Evolutionary conservation across 2,329 filamentous ascomycete genomes (phyloP), one percentile per base, ranked within the genome.

Genomic region (Fusarium sp.): DNA sequence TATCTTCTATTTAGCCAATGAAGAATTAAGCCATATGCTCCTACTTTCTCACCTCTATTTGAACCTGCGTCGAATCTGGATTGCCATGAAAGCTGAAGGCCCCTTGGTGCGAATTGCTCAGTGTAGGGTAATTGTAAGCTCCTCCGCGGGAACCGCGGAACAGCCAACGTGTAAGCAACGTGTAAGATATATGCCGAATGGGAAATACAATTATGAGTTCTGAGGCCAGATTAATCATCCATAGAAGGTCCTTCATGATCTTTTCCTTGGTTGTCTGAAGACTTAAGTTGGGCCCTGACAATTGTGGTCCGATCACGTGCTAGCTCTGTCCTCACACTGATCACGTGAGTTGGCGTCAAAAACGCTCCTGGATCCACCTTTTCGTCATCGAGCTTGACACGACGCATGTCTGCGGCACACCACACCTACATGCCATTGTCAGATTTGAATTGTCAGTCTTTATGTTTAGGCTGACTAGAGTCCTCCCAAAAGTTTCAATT

Each of bases 311-410:
- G 7, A 20, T 45, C 43, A 45, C 43, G 43, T 45, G 43, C 4
- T 5, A 13, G 14, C 4, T 6, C 2, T 8, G 43, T 2, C 11
- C 2, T 9, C 5, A 11, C 6, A 14, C 13, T 2, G 11, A 0
- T 14, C 20, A 64, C 14, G 39, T 24, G 3, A 50, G n/a, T 24
- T 64, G 48, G 61, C 45, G 43, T 56, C 33, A 64, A 18, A 11
- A 13, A 39, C 45, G 48, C 33, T 29, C 24, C 45, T 20, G n/a
- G 48, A 6, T 29, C 48, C 48, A 31, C 48, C 48, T 54, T 31
- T 27, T 29, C 27, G 48, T 31, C 48, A 31, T 54, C 11, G 6
- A 31, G 48, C 48, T 20, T 54, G 48, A 54, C 48, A 54, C 48
- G 48, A 54, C 27, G 7, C 48, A 54, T 20, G 18, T n/a, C 18